Base-by-base conservation (phyloP, 352 stramenopile genomes). In the Globisporangium nagaii region DNA sequence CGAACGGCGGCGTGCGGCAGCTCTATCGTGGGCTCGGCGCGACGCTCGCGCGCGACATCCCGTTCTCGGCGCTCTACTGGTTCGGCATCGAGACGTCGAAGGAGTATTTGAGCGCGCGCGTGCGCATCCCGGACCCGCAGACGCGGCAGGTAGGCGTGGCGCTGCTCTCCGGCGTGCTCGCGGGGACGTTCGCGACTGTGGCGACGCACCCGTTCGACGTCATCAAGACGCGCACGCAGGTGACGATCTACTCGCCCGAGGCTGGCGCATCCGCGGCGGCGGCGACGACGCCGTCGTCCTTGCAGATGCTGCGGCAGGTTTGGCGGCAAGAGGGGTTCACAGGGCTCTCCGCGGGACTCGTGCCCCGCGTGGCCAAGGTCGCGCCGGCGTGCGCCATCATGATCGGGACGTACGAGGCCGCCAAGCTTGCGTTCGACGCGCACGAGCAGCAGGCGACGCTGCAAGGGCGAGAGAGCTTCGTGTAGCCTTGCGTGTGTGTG, bases 201-300 rank as follows among this genome's bases (percentile, higher is more conserved):
- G 62, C 74, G n/a, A 98, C 93, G 10, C 97, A 96, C 11, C 94
- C 95, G 28, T 96, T 98, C 56, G 94, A 98, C 68, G 93, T 98
- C 46, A 69, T 98, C 63, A 98, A 98, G 70, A 98, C 93, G 12
- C 76, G 92, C 15, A 68, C 74, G 41, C 84, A 95, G 59, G 70
- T 90, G 17, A 66, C 79, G 30, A 62, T 77, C 11, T 89, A 80
- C 58, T 66, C 56, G 39, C 4, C 67, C 5, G 60, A 69, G 24
- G 63, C 57, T 17, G 53, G 60, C 39, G 45, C 54, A 24, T 7
- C 32, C 57, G 2, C 25, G 22, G 44, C 32, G n/a, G 24, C 45
- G 49, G 7, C 42, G 17, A n/a, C 17, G 10, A 6, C 51, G 34
- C 60, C 52, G 25, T 74, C 63, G 15, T 70, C 82, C 13, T 19